Evolutionary conservation across 2,329 filamentous ascomycete genomes (phyloP).

Genomic region (Ustilaginoidea virens): DNA sequence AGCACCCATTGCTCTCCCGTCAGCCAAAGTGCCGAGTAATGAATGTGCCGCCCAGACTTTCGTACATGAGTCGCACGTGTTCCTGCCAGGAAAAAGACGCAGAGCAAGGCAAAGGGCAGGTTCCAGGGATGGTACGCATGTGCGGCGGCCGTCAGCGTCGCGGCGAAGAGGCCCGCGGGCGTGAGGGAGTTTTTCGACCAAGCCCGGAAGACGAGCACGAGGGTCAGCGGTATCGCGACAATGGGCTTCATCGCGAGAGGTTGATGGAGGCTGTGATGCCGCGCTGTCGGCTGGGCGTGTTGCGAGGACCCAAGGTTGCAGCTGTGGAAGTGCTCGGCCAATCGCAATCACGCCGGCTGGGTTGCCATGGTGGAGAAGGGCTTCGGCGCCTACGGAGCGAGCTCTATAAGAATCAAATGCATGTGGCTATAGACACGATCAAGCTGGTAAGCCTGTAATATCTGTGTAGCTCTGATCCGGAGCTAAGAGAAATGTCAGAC

Average conservation of each 20-base stretch:
- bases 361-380: no score
- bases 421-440: no score
- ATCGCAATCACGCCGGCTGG: no score
- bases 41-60: conserved; percentile 4
- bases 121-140: conserved; percentile 92
- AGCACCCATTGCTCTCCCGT: conserved; percentile 5
- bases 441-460: no score
- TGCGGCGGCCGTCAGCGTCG: conserved; percentile 55
- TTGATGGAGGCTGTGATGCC: background rate
- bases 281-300: background rate
- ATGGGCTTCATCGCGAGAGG: conserved; percentile 34
- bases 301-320: no score
- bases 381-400: no score
- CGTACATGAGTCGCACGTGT: conserved; percentile 68
- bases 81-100: conserved; percentile 75
- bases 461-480: no score
- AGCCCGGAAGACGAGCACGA: conserved; percentile 50
- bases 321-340: no score
- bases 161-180: conserved; percentile 54
- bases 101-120: conserved; percentile 71
- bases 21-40: background rate
- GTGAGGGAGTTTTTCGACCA: conserved; percentile 66
- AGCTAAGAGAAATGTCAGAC: no score
- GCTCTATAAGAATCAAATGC: no score
- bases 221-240: conserved; percentile 41